Evolutionary conservation across 169 alveolate species (phyloP), one percentile per base, ranked within the genome.

Genomic region (Blepharisma undulans): DNA sequence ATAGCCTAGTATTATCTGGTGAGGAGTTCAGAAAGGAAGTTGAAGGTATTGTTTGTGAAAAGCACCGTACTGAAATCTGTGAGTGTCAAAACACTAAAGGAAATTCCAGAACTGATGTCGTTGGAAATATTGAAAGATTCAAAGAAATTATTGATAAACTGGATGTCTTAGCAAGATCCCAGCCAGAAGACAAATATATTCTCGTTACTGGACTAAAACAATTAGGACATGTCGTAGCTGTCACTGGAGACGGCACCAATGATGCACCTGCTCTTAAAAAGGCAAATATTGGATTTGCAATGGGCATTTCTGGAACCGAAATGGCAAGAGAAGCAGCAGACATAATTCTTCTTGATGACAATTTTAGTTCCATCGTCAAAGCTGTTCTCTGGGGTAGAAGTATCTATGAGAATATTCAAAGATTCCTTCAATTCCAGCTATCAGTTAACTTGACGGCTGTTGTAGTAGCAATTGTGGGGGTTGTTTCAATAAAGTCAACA

Each of bases 191-290:
- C 89, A 98, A 98, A 90, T 97, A 97, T 94, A 94, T 96, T 85
- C 82, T 93, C 8, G 95, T 93, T 4, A 87, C 94, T 0, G 98
- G 98, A 22, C 91, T 96, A 12, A 96, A 82, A 78, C 93, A 93
- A 89, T 61, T 94, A 30, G 96, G 97, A 18, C 93, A 95, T 60
- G 98, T 98, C 30, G 98, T 98, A n/a, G 99, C 99, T 33, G 99
- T 98, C 32, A 98, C 99, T 8, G 99, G 99, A 72, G 99, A 98
- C 94, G 99, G 99, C 59, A 97, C 98, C 27, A 98, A 98, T 93
- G 99, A 98, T 93, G 99, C 98, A 30, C 99, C 99, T 76, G 99
- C 99, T 61, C 94, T 98, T 80, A 96, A 95, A 87, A 98, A 97
- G 94, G 99, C 99, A 0, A 98, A 97, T 94, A 98, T 98, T 25